phyloP scores from a whole-genome alignment of 441 rosid genomes.

The Geranium incanum region DNA sequence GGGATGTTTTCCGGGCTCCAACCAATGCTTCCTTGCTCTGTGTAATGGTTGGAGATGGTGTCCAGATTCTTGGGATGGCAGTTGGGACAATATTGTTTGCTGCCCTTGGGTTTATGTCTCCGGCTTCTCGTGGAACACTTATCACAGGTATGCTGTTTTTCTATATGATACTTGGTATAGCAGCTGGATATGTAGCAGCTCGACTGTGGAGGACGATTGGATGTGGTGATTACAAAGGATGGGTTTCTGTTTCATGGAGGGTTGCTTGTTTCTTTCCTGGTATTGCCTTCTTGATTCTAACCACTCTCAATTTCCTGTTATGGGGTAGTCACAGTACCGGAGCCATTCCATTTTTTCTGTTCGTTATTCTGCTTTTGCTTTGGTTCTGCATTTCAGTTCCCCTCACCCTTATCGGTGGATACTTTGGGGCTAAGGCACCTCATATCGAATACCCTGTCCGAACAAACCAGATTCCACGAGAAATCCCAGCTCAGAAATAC shows the following conservation, averaged over 20 bases:
- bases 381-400: constrained; percentile 32
- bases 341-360: constrained; percentile 20
- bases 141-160: constrained; percentile 29
- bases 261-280: constrained; percentile 30
- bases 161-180: constrained; percentile 25
- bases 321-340: constrained; percentile 17
- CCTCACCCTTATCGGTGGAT: constrained; percentile 27
- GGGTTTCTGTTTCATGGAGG: constrained; percentile 20
- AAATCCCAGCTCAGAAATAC: constrained; percentile 27
- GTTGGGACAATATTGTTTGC: constrained; percentile 26
- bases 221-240: constrained; percentile 18
- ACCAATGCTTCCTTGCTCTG: constrained; percentile 19
- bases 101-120: constrained; percentile 27
- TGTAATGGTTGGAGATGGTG: constrained; percentile 28
- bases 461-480: constrained; percentile 23
- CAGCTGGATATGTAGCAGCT: constrained; percentile 27
- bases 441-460: constrained; percentile 22
- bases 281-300: constrained; percentile 24
- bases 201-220: constrained; percentile 29
- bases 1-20: constrained; percentile 29
- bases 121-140: constrained; percentile 26
- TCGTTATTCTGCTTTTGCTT: constrained; percentile 21
- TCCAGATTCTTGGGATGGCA: constrained; percentile 32
- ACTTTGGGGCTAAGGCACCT: constrained; percentile 21
- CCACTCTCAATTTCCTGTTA: constrained; percentile 23